These are phyloP conservation scores for Alternaria sp. DNA, from an alignment of 2,329 filamentous ascomycete genomes.

Conservation along the genomic window DNA sequence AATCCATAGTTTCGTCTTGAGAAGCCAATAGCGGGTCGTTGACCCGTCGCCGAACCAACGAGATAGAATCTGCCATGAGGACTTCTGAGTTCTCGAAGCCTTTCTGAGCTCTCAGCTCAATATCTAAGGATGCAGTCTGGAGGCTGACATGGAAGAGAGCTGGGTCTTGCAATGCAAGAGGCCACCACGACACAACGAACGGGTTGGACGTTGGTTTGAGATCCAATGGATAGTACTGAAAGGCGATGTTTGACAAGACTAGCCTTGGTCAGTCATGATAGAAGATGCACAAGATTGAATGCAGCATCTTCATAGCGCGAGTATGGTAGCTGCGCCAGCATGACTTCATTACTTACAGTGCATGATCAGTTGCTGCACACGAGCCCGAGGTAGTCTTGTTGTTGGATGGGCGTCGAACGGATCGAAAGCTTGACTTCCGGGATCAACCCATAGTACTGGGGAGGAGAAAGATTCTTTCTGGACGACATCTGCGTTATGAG, in stretches of 20 bases:
- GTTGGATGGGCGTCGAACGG: constrained; percentile 66
- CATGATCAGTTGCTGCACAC: constrained; percentile 65
- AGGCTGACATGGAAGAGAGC: constrained; percentile 67
- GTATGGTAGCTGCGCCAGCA: neutral
- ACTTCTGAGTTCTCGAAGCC: constrained; percentile 64
- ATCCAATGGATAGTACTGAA: constrained; percentile 68
- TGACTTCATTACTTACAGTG: constrained; percentile 55
- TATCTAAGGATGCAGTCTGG: constrained; percentile 66
- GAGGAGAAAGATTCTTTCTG: neutral
- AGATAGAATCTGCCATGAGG: constrained; percentile 66
- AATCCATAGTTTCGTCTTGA: constrained; percentile 65
- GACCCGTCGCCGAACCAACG: constrained; percentile 61
- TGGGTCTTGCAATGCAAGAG: constrained; percentile 63
- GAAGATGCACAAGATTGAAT: neutral
- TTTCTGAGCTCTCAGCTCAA: constrained; percentile 61
- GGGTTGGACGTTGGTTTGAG: constrained; percentile 63
- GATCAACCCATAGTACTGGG: neutral
- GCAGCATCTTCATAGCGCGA: neutral
- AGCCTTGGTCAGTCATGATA: neutral
- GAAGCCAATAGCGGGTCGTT: constrained; percentile 57
- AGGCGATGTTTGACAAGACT: constrained; percentile 67
- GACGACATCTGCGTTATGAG: neutral
- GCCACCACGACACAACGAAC: constrained; percentile 68
- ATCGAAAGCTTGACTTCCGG: constrained; percentile 53
- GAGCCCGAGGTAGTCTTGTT: constrained; percentile 60